Base-by-base conservation (phyloP, 2,329 filamentous ascomycete species). In the Stachybotrys chlorohalonatus region DNA sequence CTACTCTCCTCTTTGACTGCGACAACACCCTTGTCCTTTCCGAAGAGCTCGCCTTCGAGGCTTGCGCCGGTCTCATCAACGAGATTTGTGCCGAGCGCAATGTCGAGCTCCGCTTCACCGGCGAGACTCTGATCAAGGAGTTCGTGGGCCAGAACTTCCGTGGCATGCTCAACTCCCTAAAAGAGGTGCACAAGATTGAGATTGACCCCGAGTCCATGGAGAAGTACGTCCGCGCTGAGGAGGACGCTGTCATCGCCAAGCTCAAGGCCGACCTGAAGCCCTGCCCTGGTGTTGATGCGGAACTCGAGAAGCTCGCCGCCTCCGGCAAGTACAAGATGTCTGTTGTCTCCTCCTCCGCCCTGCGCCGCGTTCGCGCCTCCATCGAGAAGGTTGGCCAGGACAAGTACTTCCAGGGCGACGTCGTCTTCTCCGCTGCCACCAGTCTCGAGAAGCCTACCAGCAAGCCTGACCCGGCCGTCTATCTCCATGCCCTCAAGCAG, bases 121-220 rank as follows among this genome's bases (percentile, higher is more conserved):
- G 87, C 66, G 82, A 85, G 51, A 79, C 84, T 57, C 85, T 96
- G 59, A 89, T 95, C 74, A 76, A 79, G 63, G 89, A 95, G 74
- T 96, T 95, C 66, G 90, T 96, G 63, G 91, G 92, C 64, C 87
- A 94, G 71, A 95, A 95, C 81, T 96, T 95, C 81, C 89, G 90
- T 62, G 89, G 90, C 73, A 95, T 95, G 89, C 85, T 95, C 74
- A 72, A 77, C 56, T 84, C 83, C 57, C 83, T 96, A 57, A 85
- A 91, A 72, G 75, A 83, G 70, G 86, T 88, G 71, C 85, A 89
- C 78, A 77, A 79, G 71, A 93, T 95, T 73, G 73, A 79, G 53
- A 82, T 96, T 73, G 63, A 72, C 31, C 70, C 78, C 17, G 83
- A 82, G 2, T 88, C 95, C 66, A 73, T 91, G 55, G 85, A 94